phyloP scores from a whole-genome alignment of 2,329 filamentous ascomycete genomes.

The Fusarium sp. region DNA sequence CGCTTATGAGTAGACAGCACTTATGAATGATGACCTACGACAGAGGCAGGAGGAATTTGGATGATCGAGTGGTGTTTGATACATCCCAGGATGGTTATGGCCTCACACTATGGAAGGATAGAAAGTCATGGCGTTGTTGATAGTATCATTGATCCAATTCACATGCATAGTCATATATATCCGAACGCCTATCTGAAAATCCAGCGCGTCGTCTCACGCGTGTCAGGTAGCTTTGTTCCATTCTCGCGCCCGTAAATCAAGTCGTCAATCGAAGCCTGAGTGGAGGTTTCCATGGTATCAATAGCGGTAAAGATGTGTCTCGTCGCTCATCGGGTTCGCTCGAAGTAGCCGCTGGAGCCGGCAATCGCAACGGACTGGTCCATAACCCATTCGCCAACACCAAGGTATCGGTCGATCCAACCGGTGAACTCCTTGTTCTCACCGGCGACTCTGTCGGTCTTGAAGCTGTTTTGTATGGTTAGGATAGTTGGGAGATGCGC shows the following conservation, averaged over 20 bases:
- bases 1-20: constrained; percentile 22
- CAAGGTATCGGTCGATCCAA: constrained; percentile 94
- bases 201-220: constrained; percentile 26
- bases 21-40: constrained; percentile 29
- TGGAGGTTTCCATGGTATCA: constrained; percentile 35
- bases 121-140: constrained; percentile 22
- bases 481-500: constrained; percentile 24
- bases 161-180: constrained; percentile 43
- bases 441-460: constrained; percentile 81
- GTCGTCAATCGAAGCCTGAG: constrained; percentile 31
- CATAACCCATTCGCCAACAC: constrained; percentile 97
- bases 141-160: constrained; percentile 43
- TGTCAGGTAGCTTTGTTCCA: constrained; percentile 20
- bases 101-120: neutral
- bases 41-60: neutral
- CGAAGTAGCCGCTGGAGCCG: constrained; percentile 89
- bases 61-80: neutral
- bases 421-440: constrained; percentile 85
- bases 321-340: constrained; percentile 77
- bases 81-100: neutral
- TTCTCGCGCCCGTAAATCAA: constrained; percentile 23
- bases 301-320: constrained; percentile 16
- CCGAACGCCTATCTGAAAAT: constrained; percentile 44
- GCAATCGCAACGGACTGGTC: constrained; percentile 95
- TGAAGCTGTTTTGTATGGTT: constrained; percentile 73